Base-by-base conservation (phyloP, 1,284 basidiomycete species). In the Papiliotrema terrestris region DNA sequence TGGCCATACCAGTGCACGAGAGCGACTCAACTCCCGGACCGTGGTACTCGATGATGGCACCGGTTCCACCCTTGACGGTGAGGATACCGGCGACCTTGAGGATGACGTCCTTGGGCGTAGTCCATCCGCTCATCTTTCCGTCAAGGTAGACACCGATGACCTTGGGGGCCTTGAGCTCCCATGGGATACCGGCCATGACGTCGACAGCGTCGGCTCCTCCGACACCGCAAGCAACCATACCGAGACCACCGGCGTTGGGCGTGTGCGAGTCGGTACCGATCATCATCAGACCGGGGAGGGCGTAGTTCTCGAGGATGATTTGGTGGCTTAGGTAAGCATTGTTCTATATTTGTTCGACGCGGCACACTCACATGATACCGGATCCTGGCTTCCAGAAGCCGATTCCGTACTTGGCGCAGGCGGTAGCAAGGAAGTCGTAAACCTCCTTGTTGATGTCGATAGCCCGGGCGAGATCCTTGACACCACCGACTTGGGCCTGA, bases 331-430 rank as follows among this genome's bases (percentile, higher is more conserved):
- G 5, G 29, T 32, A 5, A 32, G 11, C 29, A 36, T 6, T 5
- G 25, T 36, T 53, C 45, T 55, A 20, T 39, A 43, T 19, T 35
- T 14, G 23, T 32, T 54, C 52, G 29, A 23, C 23, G 6, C 19
- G 17, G 14, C 22, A 5, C 32, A 59, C 67, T 59, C 42, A 69
- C 67, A 95, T 93, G 75, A 95, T 99, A 81, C 95, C 95, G 71
- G 93, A 96, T 69, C 96, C 95, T 51, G 95, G 93, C 81, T 88
- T 91, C 96, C 95, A 99, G 84, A 99, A 99, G 64, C 94, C 95
- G 67, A 98, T 91, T 74, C 93, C 93, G 79, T 97, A 97, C 80
- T 98, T 98, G 63, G 94, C 93, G 51, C 92, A 94, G 57, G 89
- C 91, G 37, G 95, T 97, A 49, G 93, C 94, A 78, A 99, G 84